These are phyloP conservation scores for Lithohypha guttulata DNA, from an alignment of 2,329 filamentous ascomycete genomes.

Conservation along the genomic window DNA sequence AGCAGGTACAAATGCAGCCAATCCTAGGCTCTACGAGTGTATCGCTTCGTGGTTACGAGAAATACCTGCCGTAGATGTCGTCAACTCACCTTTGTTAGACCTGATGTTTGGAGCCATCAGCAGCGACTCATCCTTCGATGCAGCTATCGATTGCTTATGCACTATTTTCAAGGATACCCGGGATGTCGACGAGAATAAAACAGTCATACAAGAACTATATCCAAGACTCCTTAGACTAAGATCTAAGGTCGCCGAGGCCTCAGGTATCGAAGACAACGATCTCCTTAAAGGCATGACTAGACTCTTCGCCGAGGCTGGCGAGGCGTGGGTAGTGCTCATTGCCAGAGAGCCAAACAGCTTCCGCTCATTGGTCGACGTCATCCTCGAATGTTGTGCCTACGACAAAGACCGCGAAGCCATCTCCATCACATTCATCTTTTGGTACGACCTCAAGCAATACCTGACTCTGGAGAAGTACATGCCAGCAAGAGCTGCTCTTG, in stretches of 20 bases:
- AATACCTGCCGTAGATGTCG: conserved; percentile 71
- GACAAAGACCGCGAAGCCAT: conserved; percentile 88
- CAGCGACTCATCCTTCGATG: conserved; percentile 66
- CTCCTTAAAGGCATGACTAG: conserved; percentile 79
- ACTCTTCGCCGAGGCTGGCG: conserved; percentile 84
- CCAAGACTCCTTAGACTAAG: conserved; percentile 67
- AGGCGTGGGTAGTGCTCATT: conserved; percentile 87
- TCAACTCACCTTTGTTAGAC: conserved; percentile 74
- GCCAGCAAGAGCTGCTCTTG: conserved; percentile 62
- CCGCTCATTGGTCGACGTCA: conserved; percentile 71
- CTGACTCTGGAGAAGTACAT: conserved; percentile 83
- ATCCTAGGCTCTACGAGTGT: conserved; percentile 85
- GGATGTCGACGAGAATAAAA: conserved; percentile 82
- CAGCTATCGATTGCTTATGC: conserved; percentile 85
- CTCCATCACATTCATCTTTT: conserved; percentile 89
- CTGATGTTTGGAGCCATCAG: conserved; percentile 68
- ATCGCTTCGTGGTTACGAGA: conserved; percentile 95
- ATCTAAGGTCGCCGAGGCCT: conserved; percentile 63
- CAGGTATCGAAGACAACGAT: conserved; percentile 72
- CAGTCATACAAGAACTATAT: conserved; percentile 71
- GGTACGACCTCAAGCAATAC: conserved; percentile 97
- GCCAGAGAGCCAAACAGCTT: conserved; percentile 75
- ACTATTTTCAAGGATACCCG: conserved; percentile 83
- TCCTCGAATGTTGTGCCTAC: conserved; percentile 81
- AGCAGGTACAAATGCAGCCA: conserved; percentile 63